Conservation (phyloP, 805 yeast genomes). For the Teunomyces aglyptinius region DNA sequence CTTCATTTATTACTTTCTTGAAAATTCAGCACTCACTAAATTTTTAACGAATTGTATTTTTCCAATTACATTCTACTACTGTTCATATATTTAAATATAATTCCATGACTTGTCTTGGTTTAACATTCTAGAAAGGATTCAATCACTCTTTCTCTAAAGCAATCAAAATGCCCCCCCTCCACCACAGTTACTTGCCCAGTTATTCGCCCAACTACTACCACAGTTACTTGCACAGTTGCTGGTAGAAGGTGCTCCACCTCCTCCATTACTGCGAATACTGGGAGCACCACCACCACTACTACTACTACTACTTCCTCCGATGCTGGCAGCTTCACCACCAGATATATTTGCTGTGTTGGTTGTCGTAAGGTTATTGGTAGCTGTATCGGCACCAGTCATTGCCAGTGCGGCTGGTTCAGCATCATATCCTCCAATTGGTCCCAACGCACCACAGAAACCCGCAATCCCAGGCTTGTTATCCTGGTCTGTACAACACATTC, state of each 20-base stretch:
- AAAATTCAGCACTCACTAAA: no score
- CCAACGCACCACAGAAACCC: slow-evolving; percentile 1
- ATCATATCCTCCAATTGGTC: neutral
- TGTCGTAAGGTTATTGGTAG: neutral
- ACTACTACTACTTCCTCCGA: slow-evolving; percentile 7
- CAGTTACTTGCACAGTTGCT: neutral
- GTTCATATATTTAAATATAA: no score
- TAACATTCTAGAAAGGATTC: no score
- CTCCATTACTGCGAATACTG: neutral
- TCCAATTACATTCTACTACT: no score
- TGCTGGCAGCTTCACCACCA: slow-evolving; percentile 9
- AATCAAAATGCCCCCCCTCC: no score
- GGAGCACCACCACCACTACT: slow-evolving; percentile 6
- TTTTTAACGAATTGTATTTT: no score
- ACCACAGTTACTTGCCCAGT: no score
- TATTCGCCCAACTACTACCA: neutral
- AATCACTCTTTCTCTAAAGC: no score
- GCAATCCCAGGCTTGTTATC: neutral
- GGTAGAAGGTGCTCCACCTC: neutral
- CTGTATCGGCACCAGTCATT: neutral
- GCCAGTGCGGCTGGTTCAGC: neutral
- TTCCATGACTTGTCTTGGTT: no score
- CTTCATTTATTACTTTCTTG: no score
- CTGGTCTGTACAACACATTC: slow-evolving; percentile 8
- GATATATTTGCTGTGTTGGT: neutral